A percentile compares a stretch with the other conserved stretches of the same genome.
Conservation (phyloP, 1,284 basidiomycete species). For the Schizopora paradoxa region DNA sequence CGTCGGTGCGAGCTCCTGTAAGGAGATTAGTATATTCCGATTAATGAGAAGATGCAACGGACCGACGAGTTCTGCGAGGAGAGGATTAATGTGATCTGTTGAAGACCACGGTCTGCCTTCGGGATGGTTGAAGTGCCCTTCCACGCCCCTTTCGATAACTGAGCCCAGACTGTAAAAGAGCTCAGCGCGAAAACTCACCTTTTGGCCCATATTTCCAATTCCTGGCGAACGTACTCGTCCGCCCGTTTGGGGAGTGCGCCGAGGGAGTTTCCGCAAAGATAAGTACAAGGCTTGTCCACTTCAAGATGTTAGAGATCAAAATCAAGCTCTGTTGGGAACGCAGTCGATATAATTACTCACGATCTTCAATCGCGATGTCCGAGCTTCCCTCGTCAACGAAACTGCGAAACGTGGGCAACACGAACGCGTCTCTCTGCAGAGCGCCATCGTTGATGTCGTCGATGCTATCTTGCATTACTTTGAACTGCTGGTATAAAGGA, state of each 20-base stretch:
- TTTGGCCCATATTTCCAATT: conserved; percentile 83
- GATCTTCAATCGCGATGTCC: no score
- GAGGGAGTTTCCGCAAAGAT: conserved; percentile 96
- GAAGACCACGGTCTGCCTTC: conserved; percentile 80
- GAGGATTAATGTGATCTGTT: conserved; percentile 66
- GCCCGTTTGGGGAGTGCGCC: conserved; percentile 79
- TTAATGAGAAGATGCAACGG: conserved; percentile 24
- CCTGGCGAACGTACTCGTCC: conserved; percentile 71
- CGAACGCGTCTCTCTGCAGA: no score
- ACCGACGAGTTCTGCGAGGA: conserved; percentile 85
- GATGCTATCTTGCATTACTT: no score
- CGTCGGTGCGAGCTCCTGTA: conserved; percentile 76
- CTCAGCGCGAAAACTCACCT: conserved; percentile 43
- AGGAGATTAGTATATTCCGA: conserved; percentile 2
- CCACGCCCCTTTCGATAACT: conserved; percentile 60
- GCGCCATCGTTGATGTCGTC: no score
- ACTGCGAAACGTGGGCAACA: no score
- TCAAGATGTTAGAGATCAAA: no score
- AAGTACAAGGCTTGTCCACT: conserved; percentile 62
- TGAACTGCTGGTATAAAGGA: no score
- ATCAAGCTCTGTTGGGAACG: no score
- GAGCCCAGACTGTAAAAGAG: background rate
- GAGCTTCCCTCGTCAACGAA: no score
- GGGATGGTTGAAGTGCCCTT: conserved; percentile 90
- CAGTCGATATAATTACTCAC: no score